Evolutionary conservation across 495 filamentous ascomycete genomes (phyloP), one percentile per base, ranked within the genome.

Genomic region (Lindgomyces ingoldianus): DNA sequence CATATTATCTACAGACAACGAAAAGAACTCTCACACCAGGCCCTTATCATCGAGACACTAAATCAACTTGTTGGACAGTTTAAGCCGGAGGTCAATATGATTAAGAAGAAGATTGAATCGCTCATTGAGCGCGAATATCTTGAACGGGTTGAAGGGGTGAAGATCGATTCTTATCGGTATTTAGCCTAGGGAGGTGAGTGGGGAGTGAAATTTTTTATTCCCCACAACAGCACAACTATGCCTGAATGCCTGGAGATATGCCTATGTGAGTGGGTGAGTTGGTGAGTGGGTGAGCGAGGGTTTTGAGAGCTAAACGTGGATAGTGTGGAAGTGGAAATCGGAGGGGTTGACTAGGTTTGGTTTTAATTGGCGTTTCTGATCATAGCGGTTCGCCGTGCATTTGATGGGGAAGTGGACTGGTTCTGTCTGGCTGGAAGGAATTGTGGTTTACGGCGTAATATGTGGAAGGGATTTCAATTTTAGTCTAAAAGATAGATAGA

Each of bases 41-140:
- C 91, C 56, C 85, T 99, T 30, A 84, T 94, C 48, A 85, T 81
- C 24, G 95, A 98, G 76, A 90, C 94, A 11, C 87, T 99, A 58
- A 79, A 81, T 47, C 91, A 96, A 72, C 80, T 98, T 1, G 79
- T 84, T 0, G 72, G 79, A 24, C 87, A 93, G 54, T 99, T 99
- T 78, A 87, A 87, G 60, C 95, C 94, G 0, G 93, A 98, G 62
- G 81, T 97, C 30, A 81, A 82, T 41, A 90, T 98, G 82, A 88
- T 98, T 77, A 99, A 99, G 80, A 87, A 85, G 72, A 85, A 89
- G n/a, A 91, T 99, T 60, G 94, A 99, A 74, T 89, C 88, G 68
- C 75, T 99, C 65, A 94, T 99, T 54, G 87, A 89, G 64, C 83
- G 92, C 47, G 94, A 99, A 72, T 99, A 97, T 70, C 77, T 99